phyloP scores from a whole-genome alignment of 176 grass and related monocot species.

The Oryza glaberrima region DNA sequence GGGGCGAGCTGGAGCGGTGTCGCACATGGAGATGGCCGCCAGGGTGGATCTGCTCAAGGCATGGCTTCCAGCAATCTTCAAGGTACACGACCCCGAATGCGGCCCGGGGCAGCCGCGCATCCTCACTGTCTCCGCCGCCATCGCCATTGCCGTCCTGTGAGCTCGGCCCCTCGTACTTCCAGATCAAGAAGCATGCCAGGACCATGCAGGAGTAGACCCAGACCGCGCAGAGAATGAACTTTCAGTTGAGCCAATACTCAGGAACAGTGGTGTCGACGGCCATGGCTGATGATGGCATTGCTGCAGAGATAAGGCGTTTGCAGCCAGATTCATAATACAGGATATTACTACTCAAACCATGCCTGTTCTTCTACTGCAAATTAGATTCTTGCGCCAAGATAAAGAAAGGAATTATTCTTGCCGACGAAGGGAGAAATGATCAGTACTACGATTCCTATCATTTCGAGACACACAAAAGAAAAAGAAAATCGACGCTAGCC shows the following conservation, averaged over 20 bases:
- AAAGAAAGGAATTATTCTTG: not conserved
- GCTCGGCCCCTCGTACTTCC: constrained; percentile 48
- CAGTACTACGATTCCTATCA: not conserved
- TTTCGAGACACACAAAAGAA: constrained; percentile 10
- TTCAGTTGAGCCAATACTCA: constrained; percentile 70
- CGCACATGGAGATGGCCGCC: not conserved
- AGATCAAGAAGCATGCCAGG: constrained; percentile 50
- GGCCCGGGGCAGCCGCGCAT: not conserved
- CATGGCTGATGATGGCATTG: constrained; percentile 45
- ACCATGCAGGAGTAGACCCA: constrained; percentile 59
- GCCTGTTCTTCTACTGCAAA: not conserved
- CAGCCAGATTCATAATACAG: not conserved
- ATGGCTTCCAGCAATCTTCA: constrained; percentile 73
- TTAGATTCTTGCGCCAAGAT: not conserved
- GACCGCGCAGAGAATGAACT: constrained; percentile 50
- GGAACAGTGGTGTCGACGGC: constrained; percentile 43
- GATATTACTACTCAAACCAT: not conserved
- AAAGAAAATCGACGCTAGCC: not conserved
- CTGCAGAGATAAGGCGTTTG: not conserved
- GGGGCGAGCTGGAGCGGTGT: no score
- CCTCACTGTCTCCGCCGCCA: constrained; percentile 12
- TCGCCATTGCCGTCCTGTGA: constrained; percentile 4
- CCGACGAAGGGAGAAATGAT: not conserved
- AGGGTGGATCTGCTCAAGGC: constrained; percentile 70
- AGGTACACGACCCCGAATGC: constrained; percentile 46